Base-by-base conservation (phyloP, 208 protist species). In the Acanthamoeba royreba region DNA sequence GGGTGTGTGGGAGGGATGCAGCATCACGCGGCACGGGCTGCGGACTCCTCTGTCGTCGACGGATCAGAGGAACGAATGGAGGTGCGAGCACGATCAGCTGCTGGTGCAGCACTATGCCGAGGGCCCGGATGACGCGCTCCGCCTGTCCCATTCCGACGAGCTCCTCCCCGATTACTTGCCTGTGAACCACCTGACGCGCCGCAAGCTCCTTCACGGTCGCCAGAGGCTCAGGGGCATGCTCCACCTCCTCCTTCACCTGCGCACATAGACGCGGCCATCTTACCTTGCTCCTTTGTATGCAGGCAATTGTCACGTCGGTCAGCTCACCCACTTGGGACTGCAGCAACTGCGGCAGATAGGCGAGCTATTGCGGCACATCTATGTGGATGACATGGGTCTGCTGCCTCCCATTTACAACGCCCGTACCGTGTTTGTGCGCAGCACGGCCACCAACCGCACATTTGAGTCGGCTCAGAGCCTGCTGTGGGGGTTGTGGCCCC, bases 381-480 rank as follows among this genome's bases (percentile, higher is more conserved):
- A 88, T 28, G 79, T 88, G 79, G 79, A 88, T 8, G 47, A 61
- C 19, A 9, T 88, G 45, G 25, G 28, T 17, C 8, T 88, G 47
- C 49, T 88, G 42, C 49, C 79, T 17, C 45, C 42, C 43, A 33
- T 63, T 5, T 88, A 61, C n/a, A 33, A 88, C 46, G 49, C 43
- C 8, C 42, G 79, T 31, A 61, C 13, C 17, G 31, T 88, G 2
- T 88, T 63, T 33, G 46, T 88, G n/a, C 79, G 79, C 19, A 61
- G 45, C 79, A 88, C 79, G 8, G 79, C 9, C 13, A 88, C 79
- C 79, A 88, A 88, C n/a, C 79, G 79, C 15, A 88, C 79, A 8
- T 40, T 88, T 33, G 79, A 88, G 22, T 88, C 79, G 2, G 79
- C 79, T 4, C 79, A 88, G 79, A 88, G 79, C 79, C 79, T 88